Evolutionary conservation across 1,284 basidiomycete species (phyloP), one percentile per base, ranked within the genome.

Genomic region (Rhodotorula sp.): DNA sequence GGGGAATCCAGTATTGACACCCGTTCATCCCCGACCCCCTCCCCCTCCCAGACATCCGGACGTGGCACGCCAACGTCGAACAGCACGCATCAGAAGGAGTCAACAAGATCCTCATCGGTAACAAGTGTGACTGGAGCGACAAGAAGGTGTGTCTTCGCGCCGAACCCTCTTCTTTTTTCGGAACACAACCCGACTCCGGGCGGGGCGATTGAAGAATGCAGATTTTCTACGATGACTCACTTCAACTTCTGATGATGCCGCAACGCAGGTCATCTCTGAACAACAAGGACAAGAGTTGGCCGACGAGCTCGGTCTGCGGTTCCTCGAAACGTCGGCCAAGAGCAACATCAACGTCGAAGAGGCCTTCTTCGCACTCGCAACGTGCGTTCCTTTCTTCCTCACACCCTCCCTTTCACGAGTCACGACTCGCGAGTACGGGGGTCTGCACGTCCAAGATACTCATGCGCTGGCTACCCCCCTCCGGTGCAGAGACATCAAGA

Each of bases 111-210:
- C 88, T 99, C 68, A 92, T 99, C 74, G 97, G 97, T 64, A 99
- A 99, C 86, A 99, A 99, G 84, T 97, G 91, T 70, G 97, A 99
- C 83, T 97, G 95, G 94, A 89, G 90, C 67, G 95, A 98, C 83
- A 98, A 98, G 85, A 90, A 92, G 62, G 80, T 80, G 60, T n/a
- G 66, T 49, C 12, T 18, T 19, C 31, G 47, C 21, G 23, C 57
- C 28, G 59, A 28, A 56, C 47, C 48, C 31, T 18, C 10, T 31
- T 18, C n/a, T 45, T 43, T 10, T 31, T 57, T 5, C 34, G 8
- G 34, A 38, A 1, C 34, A 10, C 5, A 38, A 38, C 34, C 34
- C 34, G 34, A 38, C 34, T 38, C 34, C 34, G 34, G 34, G 34
- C 34, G 10, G 52, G 23, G 23, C n/a, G 5, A 26, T 26, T 15